Evolutionary conservation across 306 rosid genomes (phyloP).

Genomic region (Erythrophleum fordii): DNA sequence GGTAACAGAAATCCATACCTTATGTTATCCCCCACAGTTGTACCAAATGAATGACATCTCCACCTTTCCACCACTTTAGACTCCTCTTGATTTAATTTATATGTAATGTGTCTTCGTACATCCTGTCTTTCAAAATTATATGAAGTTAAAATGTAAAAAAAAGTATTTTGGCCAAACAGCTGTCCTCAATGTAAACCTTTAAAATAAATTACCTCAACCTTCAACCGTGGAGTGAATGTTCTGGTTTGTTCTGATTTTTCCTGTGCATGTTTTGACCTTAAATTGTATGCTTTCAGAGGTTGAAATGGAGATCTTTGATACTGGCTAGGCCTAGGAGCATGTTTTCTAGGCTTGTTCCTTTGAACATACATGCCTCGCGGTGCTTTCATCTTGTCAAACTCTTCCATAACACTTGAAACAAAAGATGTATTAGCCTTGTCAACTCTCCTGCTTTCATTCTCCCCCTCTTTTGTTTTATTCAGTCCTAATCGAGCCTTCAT

Average conservation of each 20-base stretch:
- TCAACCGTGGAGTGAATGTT: background rate
- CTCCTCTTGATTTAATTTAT: constrained; percentile 5
- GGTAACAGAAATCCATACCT: background rate
- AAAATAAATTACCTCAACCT: constrained; percentile 10
- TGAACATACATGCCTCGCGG: background rate
- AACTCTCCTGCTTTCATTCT: background rate
- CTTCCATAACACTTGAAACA: background rate
- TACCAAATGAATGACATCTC: constrained; percentile 8
- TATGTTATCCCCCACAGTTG: background rate
- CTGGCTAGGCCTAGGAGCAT: background rate
- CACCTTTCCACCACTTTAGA: constrained; percentile 13
- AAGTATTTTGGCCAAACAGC: background rate
- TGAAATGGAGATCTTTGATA: background rate
- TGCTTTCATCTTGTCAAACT: background rate
- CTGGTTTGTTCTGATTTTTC: background rate
- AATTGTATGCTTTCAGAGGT: background rate
- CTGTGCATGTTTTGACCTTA: background rate
- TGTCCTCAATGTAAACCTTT: background rate
- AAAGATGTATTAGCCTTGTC: background rate
- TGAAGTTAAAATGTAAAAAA: background rate
- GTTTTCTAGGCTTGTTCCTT: background rate
- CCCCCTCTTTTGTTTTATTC: background rate
- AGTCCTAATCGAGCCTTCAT: background rate
- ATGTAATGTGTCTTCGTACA: constrained; percentile 11
- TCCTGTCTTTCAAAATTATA: constrained; percentile 6